A percentile compares a stretch with the other conserved stretches of the same genome.
Conservation (phyloP, 208 protist genomes). For the Leishmania martiniquensis region DNA sequence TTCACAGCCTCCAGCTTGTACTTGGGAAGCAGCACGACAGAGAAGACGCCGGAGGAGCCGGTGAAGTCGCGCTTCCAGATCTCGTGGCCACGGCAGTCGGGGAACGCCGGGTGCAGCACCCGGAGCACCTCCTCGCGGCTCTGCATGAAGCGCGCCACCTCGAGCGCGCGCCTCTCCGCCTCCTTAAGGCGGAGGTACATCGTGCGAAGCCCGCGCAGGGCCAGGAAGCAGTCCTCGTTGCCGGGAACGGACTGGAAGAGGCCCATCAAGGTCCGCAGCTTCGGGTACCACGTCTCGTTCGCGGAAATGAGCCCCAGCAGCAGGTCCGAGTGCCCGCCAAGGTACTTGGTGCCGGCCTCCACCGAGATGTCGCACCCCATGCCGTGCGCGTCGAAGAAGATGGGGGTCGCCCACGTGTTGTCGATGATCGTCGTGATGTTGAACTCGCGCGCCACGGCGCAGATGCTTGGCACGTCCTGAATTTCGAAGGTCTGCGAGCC, state of each 20-base stretch:
- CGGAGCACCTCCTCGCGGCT: conserved; percentile 28
- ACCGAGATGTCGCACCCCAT: conserved; percentile 45
- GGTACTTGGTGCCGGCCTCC: conserved; percentile 43
- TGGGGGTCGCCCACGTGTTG: conserved; percentile 38
- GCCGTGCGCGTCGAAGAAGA: conserved; percentile 38
- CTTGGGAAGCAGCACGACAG: conserved; percentile 26
- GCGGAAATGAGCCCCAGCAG: conserved; percentile 38
- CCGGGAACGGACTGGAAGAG: conserved; percentile 29
- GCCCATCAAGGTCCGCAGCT: conserved; percentile 20
- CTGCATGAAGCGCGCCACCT: conserved; percentile 24
- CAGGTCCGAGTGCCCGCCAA: conserved; percentile 41
- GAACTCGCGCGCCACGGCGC: conserved; percentile 26
- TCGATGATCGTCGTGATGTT: conserved; percentile 32
- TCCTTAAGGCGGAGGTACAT: conserved; percentile 37
- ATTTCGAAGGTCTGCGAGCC: conserved; percentile 40
- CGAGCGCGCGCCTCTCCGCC: conserved; percentile 27
- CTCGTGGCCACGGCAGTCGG: conserved; percentile 28
- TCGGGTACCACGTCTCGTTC: conserved; percentile 30
- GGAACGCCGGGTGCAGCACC: conserved; percentile 35
- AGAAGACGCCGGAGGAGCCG: conserved; percentile 29
- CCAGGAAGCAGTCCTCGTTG: conserved; percentile 42
- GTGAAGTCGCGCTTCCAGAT: conserved; percentile 43
- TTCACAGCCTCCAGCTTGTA: conserved; percentile 26
- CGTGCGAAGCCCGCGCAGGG: conserved; percentile 37
- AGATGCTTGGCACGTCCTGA: conserved; percentile 32